Evolutionary conservation across 2,329 filamentous ascomycete genomes (phyloP), one percentile per base, ranked within the genome.

Genomic region (Neospermospora avenae): DNA sequence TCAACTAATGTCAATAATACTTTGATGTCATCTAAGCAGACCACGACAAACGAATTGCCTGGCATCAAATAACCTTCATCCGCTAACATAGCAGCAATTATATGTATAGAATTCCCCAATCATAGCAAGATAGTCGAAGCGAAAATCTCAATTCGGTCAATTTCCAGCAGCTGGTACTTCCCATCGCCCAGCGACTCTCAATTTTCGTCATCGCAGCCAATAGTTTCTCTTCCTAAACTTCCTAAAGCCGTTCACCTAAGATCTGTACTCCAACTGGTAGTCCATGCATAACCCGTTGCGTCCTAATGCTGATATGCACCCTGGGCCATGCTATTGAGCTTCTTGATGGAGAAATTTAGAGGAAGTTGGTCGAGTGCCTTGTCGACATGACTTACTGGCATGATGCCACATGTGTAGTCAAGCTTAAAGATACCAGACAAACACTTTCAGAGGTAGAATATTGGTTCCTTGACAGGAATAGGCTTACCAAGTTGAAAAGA

Each of bases 241-340:
- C n/a, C n/a, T n/a, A n/a, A n/a, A 73, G 63, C 56, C 71, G 64
- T 58, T 70, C 68, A 1, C 70, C 71, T 13, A 72, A 69, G 35
- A 73, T 52, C 54, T 73, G 71, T 7, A 97, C 86, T 0, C 85
- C 93, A 0, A 96, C 91, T 0, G 93, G 93, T 42, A 97, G 77
- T 0, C 92, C 93, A 49, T 91, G 87, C 93, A 97, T 97, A 60
- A 84, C 85, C n/a, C 14, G 79, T 76, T 0, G 91, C 86, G 72
- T 97, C 85, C 72, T 97, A 97, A 68, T 91, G 81, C 75, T 89
- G 91, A 74, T 95, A 96, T 0, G 91, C 93, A 2, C 93, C 91
- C 60, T 81, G 81, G 0, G 91, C 91, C 8, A 97, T 85, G 3
- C 89, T 88, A 67, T 96, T 95, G 54, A 93, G 79, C 57, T 83